phyloP scores from a whole-genome alignment of 495 filamentous ascomycete genomes.

The Tuber microsphaerosporum region DNA sequence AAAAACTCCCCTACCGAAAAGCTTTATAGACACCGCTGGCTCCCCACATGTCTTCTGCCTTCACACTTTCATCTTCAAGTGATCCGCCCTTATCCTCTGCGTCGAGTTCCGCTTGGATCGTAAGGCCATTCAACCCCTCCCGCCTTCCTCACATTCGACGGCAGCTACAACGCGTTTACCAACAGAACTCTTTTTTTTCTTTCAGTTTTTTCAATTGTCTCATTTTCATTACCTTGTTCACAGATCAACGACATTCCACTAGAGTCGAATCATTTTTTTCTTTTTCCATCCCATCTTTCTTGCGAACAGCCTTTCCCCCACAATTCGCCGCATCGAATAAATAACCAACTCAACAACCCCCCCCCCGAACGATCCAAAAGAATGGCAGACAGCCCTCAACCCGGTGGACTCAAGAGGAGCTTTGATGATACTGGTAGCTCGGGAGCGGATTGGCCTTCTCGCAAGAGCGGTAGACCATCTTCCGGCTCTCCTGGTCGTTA shows the following conservation, averaged over 20 bases:
- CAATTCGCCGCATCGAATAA: background rate
- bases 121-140: background rate
- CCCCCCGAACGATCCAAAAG: background rate
- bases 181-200: background rate
- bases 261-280: background rate
- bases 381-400: slow-evolving; percentile 5
- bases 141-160: background rate
- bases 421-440: background rate
- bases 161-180: background rate
- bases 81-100: slow-evolving; percentile 1
- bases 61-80: slow-evolving; percentile 5
- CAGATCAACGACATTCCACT: background rate
- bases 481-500: background rate
- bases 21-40: slow-evolving; percentile 1
- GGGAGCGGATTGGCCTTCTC: slow-evolving; percentile 1
- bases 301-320: background rate
- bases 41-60: slow-evolving; percentile 1
- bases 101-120: background rate
- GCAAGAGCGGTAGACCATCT: background rate
- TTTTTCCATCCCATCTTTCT: background rate
- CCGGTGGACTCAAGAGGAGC: background rate
- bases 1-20: background rate
- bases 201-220: background rate
- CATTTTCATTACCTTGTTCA: background rate
- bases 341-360: background rate